Percentiles rank a stretch among this genome's conserved stretches.
Conservation (phyloP, 345 rosid species). For the Acer campestre region DNA sequence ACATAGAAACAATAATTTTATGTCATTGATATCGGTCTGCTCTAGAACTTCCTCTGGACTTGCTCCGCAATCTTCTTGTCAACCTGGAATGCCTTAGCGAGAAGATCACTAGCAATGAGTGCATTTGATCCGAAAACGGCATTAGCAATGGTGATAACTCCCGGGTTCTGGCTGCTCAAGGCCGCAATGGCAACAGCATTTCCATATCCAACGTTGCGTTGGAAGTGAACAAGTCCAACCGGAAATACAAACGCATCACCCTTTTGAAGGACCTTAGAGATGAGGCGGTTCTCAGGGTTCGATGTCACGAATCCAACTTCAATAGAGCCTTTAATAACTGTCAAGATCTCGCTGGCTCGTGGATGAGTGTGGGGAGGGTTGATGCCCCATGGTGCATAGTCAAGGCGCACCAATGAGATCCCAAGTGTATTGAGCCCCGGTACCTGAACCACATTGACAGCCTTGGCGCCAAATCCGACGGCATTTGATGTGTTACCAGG, state of each 20-base stretch:
- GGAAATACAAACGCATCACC: constrained; percentile 21
- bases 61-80: constrained; percentile 7
- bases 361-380: constrained; percentile 17
- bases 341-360: constrained; percentile 15
- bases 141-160: constrained; percentile 19
- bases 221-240: constrained; percentile 13
- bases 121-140: constrained; percentile 23
- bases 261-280: neutral
- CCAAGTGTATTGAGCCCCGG: constrained; percentile 13
- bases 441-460: constrained; percentile 9
- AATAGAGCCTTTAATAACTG: constrained; percentile 7
- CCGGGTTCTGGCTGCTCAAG: constrained; percentile 19
- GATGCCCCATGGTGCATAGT: constrained; percentile 10
- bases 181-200: constrained; percentile 2
- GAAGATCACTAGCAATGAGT: constrained; percentile 7
- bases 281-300: constrained; percentile 11
- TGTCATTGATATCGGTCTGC: too few species aligned
- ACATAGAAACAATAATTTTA: neutral
- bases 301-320: constrained; percentile 12
- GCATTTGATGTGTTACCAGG: constrained; percentile 10
- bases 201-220: constrained; percentile 10
- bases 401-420: neutral
- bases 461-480: constrained; percentile 11
- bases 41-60: constrained; percentile 12
- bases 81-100: constrained; percentile 22